Evolutionary conservation across 1,139 yeast genomes (phyloP), one percentile per base, ranked within the genome.

Genomic region (Candida neerlandica): DNA sequence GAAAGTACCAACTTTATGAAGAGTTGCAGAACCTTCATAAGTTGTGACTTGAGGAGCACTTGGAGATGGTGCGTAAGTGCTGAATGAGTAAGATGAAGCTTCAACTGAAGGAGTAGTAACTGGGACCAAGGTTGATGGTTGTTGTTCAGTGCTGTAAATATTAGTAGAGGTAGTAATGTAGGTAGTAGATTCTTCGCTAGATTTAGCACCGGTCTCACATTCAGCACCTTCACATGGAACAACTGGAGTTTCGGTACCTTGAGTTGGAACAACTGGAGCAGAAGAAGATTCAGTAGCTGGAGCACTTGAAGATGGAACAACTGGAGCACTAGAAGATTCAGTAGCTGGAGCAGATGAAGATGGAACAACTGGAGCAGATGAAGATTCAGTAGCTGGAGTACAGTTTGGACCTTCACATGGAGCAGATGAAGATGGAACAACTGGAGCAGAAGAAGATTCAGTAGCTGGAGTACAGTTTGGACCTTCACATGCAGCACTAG

Each of bases 91-190:
- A 21, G 40, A 18, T 4, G 40, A 10, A 35, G 15, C 12, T 12
- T 16, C 27, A n/a, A 6, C 29, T 2, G 43, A 41, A 18, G 21
- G 12, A 29, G 15, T 30, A 16, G 21, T 18, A 12, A 1, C 10
- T 18, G 43, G 33, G 16, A 41, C 37, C 18, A 29, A 29, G 11
- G 43, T 29, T 11, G 43, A 18, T 11, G 19, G 26, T 16, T 29
- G 43, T 29, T 46, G 47, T 9, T 41, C 21, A 19, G 47, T 50
- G 14, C 47, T 39, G 41, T 14, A 40, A 19, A 16, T 12, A 14
- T 33, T 15, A 15, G 43, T 39, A 19, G 44, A 18, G 6, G 30
- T 19, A 14, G 41, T 37, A 37, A 37, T 11, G 12, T 12, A 37
- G 2, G 41, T 21, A 5, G 30, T 37, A 12, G 30, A 37, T 23